A percentile compares a stretch with the other conserved stretches of the same genome.
These are phyloP conservation scores for Metschnikowia anglica DNA, from an alignment of 805 yeast species.

Conservation along the genomic window DNA sequence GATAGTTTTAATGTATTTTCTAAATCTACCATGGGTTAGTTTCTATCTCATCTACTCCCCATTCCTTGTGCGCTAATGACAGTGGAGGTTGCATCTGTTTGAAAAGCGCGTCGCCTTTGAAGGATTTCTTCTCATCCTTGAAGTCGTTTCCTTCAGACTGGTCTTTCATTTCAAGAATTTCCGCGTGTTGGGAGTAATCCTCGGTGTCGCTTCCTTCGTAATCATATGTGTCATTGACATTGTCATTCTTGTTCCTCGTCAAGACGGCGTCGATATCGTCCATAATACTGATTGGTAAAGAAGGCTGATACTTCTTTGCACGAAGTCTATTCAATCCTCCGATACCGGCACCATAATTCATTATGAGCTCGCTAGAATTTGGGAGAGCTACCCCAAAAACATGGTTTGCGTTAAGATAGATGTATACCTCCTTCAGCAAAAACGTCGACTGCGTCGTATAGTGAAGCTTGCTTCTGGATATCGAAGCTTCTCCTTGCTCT, in stretches of 20 bases:
- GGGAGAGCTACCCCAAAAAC: constrained; percentile 67
- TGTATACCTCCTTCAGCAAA: constrained; percentile 39
- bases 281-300: constrained; percentile 63
- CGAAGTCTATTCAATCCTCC: constrained; percentile 58
- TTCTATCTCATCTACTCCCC: constrained; percentile 52
- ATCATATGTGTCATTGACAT: constrained; percentile 34
- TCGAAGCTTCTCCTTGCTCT: constrained; percentile 41
- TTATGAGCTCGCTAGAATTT: constrained; percentile 66
- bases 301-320: constrained; percentile 64
- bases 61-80: constrained; percentile 48
- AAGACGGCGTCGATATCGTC: constrained; percentile 69
- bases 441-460: constrained; percentile 43
- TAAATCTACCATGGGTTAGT: constrained; percentile 61
- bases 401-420: constrained; percentile 52
- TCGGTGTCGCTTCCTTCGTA: constrained; percentile 28
- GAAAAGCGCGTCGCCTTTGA: constrained; percentile 50
- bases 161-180: constrained; percentile 9
- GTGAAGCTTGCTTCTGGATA: constrained; percentile 27
- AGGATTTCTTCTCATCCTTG: constrained; percentile 18
- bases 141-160: constrained; percentile 6
- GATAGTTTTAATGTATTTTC: background rate
- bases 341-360: constrained; percentile 73
- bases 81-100: constrained; percentile 50
- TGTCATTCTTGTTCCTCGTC: constrained; percentile 28
- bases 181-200: constrained; percentile 24